A percentile compares a stretch with the other conserved stretches of the same genome.
Conservation (phyloP, 2,329 filamentous ascomycete species). For the Cryphonectria parasitica region DNA sequence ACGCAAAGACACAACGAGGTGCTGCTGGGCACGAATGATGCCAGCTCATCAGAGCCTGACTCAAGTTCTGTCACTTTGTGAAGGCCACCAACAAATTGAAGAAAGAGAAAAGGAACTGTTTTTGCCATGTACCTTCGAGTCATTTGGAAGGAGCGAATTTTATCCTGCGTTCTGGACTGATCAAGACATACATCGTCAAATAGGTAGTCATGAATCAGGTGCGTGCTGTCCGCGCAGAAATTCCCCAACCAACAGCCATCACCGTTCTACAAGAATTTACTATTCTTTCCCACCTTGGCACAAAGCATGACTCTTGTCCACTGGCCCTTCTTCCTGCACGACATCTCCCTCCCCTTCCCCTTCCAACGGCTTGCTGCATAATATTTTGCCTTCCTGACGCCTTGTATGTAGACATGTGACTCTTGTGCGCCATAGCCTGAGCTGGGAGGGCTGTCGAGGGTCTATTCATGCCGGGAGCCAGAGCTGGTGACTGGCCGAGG, state of each 20-base stretch:
- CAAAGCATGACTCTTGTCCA: background rate
- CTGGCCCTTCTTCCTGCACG: background rate
- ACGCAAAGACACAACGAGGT: background rate
- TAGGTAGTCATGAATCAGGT: too few species aligned
- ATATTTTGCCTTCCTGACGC: background rate
- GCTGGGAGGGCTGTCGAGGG: background rate
- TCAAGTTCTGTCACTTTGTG: too few species aligned
- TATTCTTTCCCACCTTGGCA: background rate
- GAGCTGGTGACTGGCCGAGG: background rate
- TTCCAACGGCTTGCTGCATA: background rate
- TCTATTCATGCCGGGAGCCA: background rate
- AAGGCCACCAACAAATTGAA: too few species aligned
- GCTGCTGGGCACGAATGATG: background rate
- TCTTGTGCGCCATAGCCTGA: background rate
- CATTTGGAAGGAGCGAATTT: too few species aligned
- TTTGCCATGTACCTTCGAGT: too few species aligned
- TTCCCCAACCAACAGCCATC: background rate
- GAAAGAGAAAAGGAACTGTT: too few species aligned
- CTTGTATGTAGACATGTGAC: background rate
- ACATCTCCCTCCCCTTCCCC: background rate
- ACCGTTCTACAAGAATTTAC: background rate
- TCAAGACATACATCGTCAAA: too few species aligned
- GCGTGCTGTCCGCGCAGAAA: background rate
- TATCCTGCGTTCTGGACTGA: too few species aligned
- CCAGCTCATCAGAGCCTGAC: background rate